Percentiles rank a stretch among this genome's conserved stretches.
Evolutionary conservation across 768 basidiomycete species (phyloP).

Genomic region (Flagelloscypha sp.): DNA sequence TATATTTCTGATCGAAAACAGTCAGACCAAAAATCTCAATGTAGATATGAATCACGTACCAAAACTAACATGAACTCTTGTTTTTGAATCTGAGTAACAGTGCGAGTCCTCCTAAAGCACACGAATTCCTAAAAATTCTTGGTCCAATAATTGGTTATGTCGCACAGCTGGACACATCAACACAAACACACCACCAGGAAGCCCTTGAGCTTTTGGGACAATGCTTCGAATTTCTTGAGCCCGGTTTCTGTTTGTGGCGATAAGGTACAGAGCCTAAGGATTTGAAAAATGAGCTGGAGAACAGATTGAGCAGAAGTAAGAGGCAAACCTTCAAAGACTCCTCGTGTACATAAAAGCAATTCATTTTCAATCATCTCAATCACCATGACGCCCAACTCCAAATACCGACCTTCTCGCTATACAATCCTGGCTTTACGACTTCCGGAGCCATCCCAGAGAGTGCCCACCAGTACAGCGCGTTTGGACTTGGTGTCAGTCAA

Average conservation of each 20-base stretch:
- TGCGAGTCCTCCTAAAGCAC: slow-evolving; percentile 72
- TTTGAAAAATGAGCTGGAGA: no score
- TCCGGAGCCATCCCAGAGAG: slow-evolving; percentile 99
- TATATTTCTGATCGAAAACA: no score
- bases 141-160: slow-evolving; percentile 50
- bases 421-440: slow-evolving; percentile 95
- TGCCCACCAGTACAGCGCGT: slow-evolving; percentile 97
- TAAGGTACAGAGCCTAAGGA: slow-evolving; percentile 87
- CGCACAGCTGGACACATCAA: slow-evolving; percentile 90
- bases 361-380: slow-evolving; percentile 99
- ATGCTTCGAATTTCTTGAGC: slow-evolving; percentile 87
- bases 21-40: no score
- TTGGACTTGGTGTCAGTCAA: slow-evolving; percentile 95
- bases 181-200: slow-evolving; percentile 98
- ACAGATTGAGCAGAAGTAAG: no score
- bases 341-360: slow-evolving; percentile 91
- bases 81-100: slow-evolving; percentile 77
- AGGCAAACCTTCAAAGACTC: slow-evolving; percentile 87
- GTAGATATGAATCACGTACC: no score
- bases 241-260: slow-evolving; percentile 97
- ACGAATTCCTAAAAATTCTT: slow-evolving; percentile 92
- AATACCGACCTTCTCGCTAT: slow-evolving; percentile 93
- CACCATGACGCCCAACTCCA: slow-evolving; percentile 97
- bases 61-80: no score
- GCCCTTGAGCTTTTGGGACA: slow-evolving; percentile 88